Base-by-base conservation (phyloP, 257 asterid species). In the Nemophila menziesii region DNA sequence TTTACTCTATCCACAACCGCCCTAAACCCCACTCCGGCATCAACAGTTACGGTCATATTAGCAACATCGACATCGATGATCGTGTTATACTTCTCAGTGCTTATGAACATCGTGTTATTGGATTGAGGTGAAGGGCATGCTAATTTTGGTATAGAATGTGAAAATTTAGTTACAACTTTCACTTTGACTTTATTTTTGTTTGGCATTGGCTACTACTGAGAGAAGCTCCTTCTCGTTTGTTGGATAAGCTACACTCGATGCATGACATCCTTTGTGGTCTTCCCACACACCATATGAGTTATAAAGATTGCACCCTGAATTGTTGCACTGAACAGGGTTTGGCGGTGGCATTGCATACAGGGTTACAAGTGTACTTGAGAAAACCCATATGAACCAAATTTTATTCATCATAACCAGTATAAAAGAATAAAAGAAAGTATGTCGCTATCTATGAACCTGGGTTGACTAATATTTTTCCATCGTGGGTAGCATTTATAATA, bases 221-320 rank as follows among this genome's bases (percentile, higher is more conserved):
- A 48, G 70, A 45, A 86, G 85, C 33, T 82, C 78, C 15, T 58
- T 79, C 48, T 81, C 96, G 0, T 80, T 78, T 36, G 77, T 48
- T 8, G 93, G 92, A 64, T 66, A 81, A 16, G 69, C 73, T 20
- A 64, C 74, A n/a, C n/a, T n/a, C n/a, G n/a, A n/a, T n/a, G 59
- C 80, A 15, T 26, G 60, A 57, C 96, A 86, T 38, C 48, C 61
- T 33, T 68, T 64, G 27, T 86, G 54, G 57, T 86, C 94, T 0
- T 65, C 62, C 94, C 96, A 86, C 12, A 68, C 55, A 19, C 86
- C 90, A 47, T 86, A 81, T 33, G 94, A 61, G 56, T 86, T 86
- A 54, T 45, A 40, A 6, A 81, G 76, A 7, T 33, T 55, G 68
- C 94, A 86, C 22, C 72, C 78, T 10, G 66, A 19, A 44, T 53